Base-by-base conservation (phyloP, 345 rosid genomes). In the Citrus mangshanensis region DNA sequence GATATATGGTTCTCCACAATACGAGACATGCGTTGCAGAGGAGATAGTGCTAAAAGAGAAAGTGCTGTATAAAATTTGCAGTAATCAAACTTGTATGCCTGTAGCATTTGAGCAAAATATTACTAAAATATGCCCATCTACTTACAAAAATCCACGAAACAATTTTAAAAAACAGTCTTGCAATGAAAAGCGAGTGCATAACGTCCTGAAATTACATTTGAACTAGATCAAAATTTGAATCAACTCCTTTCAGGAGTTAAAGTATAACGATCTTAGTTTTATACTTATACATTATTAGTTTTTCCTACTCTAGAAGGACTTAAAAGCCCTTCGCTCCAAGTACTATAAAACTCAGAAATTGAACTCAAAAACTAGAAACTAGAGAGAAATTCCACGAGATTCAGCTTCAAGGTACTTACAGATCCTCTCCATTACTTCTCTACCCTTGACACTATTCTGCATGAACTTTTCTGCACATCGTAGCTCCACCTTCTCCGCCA, bases 401-500 rank as follows among this genome's bases (percentile, higher is more conserved):
- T 94, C 98, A 68, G 95, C 93, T 86, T 96, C 99, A 73, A 94
- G 94, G 86, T 91, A 96, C 88, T 87, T 93, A 76, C 99, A 96
- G 75, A 96, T 96, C 81, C 92, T 91, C 84, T 96, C 99, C 99
- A 92, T 94, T 32, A 95, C 99, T 81, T 95, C 97, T 80, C 98
- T 84, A 25, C 99, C 96, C 83, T 95, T 95, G 3, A 81, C 84
- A 78, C 99, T 93, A 67, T 95, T 95, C 85, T 93, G 99, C 94
- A 91, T 86, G 84, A 95, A 95, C 84, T 84, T 91, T 72, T 93
- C 99, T 1, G 93, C 98, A 71, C 98, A 95, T 34, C 87, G 82
- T 70, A 93, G 98, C 84, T 96, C 97, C 63, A 96, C 91, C 86
- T 96, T 96, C 86, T 96, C 99, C 2, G 98, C 97, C 97, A 96